Evolutionary conservation across 768 basidiomycete species (phyloP).

Genomic region (Hortiboletus flavorubellus): DNA sequence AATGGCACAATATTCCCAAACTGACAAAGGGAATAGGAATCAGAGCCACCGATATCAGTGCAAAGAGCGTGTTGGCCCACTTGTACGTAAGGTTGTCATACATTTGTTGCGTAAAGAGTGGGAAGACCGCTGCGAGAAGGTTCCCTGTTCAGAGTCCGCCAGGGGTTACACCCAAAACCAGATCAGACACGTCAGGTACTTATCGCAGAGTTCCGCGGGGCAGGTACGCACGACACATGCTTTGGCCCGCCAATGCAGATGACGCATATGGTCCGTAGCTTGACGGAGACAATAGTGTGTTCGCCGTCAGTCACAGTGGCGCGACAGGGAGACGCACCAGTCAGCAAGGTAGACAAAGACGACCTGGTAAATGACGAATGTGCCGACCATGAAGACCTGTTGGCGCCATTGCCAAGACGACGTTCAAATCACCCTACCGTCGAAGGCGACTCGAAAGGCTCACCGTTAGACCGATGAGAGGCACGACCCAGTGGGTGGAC

Average conservation of each 20-base stretch:
- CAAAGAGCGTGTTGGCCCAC: slow-evolving; percentile 61
- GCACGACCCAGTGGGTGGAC: slow-evolving; percentile 56
- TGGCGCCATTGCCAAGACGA: slow-evolving; percentile 3
- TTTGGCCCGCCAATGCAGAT: slow-evolving; percentile 66
- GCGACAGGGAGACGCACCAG: slow-evolving; percentile 38
- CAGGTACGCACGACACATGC: slow-evolving; percentile 46
- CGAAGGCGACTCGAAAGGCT: neutral
- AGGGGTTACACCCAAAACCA: slow-evolving; percentile 12
- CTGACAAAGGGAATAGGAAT: slow-evolving; percentile 61
- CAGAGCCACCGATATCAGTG: slow-evolving; percentile 48
- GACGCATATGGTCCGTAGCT: slow-evolving; percentile 63
- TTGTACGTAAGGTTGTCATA: slow-evolving; percentile 51
- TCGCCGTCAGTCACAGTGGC: neutral
- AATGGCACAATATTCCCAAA: neutral
- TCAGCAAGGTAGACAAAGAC: slow-evolving; percentile 64
- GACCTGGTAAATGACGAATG: slow-evolving; percentile 54
- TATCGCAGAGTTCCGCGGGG: neutral
- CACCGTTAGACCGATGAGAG: slow-evolving; percentile 27
- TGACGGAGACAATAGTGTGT: neutral
- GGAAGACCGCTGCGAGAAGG: slow-evolving; percentile 49
- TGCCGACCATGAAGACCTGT: slow-evolving; percentile 48
- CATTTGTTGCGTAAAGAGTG: slow-evolving; percentile 64
- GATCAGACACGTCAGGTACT: slow-evolving; percentile 1
- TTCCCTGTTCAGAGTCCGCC: slow-evolving; percentile 38
- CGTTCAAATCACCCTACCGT: neutral